These are phyloP conservation scores for Alternaria gansuensis DNA, from an alignment of 2,329 filamentous ascomycete species.

Conservation along the genomic window DNA sequence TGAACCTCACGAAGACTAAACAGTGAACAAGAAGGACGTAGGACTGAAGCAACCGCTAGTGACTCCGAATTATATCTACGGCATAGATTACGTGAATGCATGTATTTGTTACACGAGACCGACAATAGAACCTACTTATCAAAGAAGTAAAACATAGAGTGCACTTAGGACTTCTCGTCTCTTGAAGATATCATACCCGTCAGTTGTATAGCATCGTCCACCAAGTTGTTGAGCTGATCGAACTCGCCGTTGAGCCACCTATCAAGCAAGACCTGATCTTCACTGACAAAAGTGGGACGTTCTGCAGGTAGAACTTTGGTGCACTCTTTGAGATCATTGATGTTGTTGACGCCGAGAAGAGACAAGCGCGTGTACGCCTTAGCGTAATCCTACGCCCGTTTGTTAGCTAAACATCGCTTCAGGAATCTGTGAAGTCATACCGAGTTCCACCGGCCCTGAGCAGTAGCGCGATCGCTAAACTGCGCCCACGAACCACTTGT, in stretches of 20 bases:
- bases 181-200: constrained; percentile 33
- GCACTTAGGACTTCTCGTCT: constrained; percentile 4
- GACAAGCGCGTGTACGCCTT: constrained; percentile 64
- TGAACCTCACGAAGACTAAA: not conserved
- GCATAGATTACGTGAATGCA: not conserved
- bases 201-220: constrained; percentile 48
- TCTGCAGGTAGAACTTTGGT: constrained; percentile 59
- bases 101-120: not conserved
- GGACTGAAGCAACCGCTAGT: not conserved
- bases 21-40: not conserved
- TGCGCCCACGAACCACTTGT: constrained; percentile 47
- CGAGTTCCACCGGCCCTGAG: constrained; percentile 50
- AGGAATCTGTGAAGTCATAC: constrained; percentile 20
- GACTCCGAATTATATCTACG: not conserved
- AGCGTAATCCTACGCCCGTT: constrained; percentile 56
- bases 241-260: constrained; percentile 47
- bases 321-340: constrained; percentile 65
- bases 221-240: constrained; percentile 46
- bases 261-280: constrained; percentile 43
- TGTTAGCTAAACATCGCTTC: not conserved
- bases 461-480: constrained; percentile 34
- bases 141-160: not conserved
- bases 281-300: constrained; percentile 34
- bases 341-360: constrained; percentile 65
- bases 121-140: not conserved